Evolutionary conservation across 306 rosid species (phyloP), one percentile per base, ranked within the genome.

Genomic region (Macrotyloma uniflorum): DNA sequence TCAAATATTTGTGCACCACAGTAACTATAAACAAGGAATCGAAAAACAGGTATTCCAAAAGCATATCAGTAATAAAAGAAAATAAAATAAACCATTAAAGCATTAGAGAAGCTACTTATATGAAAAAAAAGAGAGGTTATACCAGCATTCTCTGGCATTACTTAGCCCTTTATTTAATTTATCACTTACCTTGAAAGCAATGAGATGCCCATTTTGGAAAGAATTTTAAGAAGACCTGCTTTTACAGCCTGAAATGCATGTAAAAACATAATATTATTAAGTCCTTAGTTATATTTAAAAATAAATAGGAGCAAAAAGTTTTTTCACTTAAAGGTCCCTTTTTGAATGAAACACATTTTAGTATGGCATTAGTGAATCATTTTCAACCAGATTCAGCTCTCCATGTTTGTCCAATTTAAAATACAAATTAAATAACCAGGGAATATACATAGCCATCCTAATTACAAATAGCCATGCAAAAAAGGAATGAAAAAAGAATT

Each of bases 1-100:
- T 95, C 99, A 81, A 95, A 95, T 79, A 95, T 93, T 84, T 95
- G 99, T 72, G 99, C 99, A 69, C 99, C 99, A 49, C 98, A 95
- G 86, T 95, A 95, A 86, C 99, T 95, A 72, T 24, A 61, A 20
- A 83, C 81, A 75, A 35, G 82, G 62, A 80, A 83, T 75, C 32
- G 76, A 76, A 66, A 81, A 86, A 78, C 43, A 19, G 30, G 82
- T 58, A 82, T 67, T 70, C 51, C 68, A 78, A 69, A 49, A 54
- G 59, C 57, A 72, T 64, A 49, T 26, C 46, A 28, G 53, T 63
- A 72, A 77, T 64, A 15, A 72, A 72, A 38, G 24, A 46, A 38
- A 26, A 68, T 72, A 57, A 38, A 26, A 68, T 74, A 57, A 57
- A 58, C 3, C 30, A 81, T 18, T 42, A 70, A 63, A 78, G 36